Percentiles rank a stretch among this genome's conserved stretches.
Conservation (phyloP, 371 early-diverging fungal genomes). For the Conidiobolus incongruus region DNA sequence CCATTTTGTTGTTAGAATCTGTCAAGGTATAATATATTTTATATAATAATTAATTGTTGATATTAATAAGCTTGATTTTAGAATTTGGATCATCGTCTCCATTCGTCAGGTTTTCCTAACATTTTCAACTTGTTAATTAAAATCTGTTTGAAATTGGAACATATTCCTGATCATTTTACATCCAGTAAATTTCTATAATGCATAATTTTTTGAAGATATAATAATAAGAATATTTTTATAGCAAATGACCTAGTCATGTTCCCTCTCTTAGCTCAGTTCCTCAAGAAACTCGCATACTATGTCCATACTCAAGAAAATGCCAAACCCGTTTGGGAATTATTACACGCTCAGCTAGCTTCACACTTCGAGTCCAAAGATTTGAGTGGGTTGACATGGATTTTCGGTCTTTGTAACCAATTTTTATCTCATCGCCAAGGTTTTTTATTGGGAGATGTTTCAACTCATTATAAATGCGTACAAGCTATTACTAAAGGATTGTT, state of each 20-base stretch:
- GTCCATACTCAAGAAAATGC: too few species aligned
- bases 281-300: too few species aligned
- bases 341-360: background rate
- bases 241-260: background rate
- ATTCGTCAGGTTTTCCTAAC: slow-evolving; percentile 23
- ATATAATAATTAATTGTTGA: background rate
- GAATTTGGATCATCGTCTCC: slow-evolving; percentile 29
- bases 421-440: background rate
- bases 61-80: too few species aligned
- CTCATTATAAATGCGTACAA: too few species aligned
- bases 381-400: background rate
- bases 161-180: background rate
- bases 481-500: too few species aligned
- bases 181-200: background rate
- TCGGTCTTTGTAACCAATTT: background rate
- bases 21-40: slow-evolving; percentile 24
- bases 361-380: background rate
- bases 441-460: background rate
- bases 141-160: background rate
- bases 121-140: slow-evolving; percentile 17
- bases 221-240: background rate
- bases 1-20: slow-evolving; percentile 55
- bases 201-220: background rate
- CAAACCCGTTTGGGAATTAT: too few species aligned
- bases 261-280: background rate